Evolutionary conservation across 2,329 filamentous ascomycete genomes (phyloP).

Genomic region (Sporothrix variecibatus): DNA sequence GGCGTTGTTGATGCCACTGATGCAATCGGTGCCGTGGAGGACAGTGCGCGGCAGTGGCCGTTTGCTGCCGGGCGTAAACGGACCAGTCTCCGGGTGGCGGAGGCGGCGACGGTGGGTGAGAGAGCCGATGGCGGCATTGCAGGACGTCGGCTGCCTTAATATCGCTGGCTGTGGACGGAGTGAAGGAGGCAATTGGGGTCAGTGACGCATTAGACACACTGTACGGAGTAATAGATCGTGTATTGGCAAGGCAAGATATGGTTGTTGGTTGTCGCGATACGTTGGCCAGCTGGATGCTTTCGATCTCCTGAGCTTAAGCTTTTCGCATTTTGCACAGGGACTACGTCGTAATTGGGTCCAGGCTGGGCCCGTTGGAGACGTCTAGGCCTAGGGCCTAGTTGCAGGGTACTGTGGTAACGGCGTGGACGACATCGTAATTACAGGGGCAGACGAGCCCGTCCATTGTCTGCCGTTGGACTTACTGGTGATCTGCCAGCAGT

Average conservation of each 20-base stretch:
- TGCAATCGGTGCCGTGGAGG: background rate
- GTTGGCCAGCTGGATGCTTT: background rate
- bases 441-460: background rate
- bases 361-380: background rate
- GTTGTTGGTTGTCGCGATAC: background rate
- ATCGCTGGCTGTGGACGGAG: background rate
- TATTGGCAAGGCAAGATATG: background rate
- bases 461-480: background rate
- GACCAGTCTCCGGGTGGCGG: conserved; percentile 14
- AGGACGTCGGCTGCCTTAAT: background rate
- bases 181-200: background rate
- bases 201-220: background rate
- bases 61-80: background rate
- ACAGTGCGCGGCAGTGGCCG: background rate
- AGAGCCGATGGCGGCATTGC: conserved; percentile 5
- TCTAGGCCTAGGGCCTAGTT: background rate
- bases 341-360: background rate
- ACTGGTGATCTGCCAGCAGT: background rate
- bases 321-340: background rate
- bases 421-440: too few relatives aligned
- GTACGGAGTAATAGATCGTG: background rate
- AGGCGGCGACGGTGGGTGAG: background rate
- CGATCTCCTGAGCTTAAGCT: background rate
- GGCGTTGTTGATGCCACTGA: background rate
- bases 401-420: background rate